Base-by-base conservation (phyloP, 2,329 filamentous ascomycete species). In the Mollisia scopiformis region DNA sequence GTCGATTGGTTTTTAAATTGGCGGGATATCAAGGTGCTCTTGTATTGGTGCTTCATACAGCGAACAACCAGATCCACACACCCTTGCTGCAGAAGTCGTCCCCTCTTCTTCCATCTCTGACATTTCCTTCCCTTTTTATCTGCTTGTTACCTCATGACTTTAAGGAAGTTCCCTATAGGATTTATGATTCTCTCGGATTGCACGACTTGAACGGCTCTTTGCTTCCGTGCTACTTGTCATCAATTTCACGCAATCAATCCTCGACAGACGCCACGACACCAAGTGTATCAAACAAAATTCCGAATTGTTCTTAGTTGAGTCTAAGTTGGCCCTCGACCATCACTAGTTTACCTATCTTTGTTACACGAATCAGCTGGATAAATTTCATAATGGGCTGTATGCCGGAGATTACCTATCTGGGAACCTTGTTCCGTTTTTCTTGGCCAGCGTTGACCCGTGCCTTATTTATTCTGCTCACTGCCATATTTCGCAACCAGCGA, bases 211-310 rank as follows among this genome's bases (percentile, higher is more conserved):
- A 14, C 31, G 31, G 4, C 8, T 35, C 31, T 8, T 14, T 35
- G 11, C 31, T 13, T 35, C 31, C 31, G 31, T 35, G 3, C 16
- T 3, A 10, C 11, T 14, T 3, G 31, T 10, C 10, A 14, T 27
- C 49, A 52, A 31, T n/a, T 21, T 52, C n/a, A 33, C 16, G 28
- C 47, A 52, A 27, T 31, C 49, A 52, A 51, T 52, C 49, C 37
- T 39, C 3, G n/a, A 39, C 37, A 16, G 3, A n/a, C 37, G 37
- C n/a, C 37, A 39, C 3, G n/a, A 13, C n/a, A 7, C 37, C 19
- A n/a, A 7, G n/a, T n/a, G 4, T 43, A 43, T 43, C 39, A 43
- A 43, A 23, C 39, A 21, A 5, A 43, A 43, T 43, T 21, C 23
- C 23, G n/a, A 21, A 23, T n/a, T 11, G n/a, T 43, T 23, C 39